Evolutionary conservation across 352 stramenopile genomes (phyloP).

Genomic region (Pythium guiyangense): DNA sequence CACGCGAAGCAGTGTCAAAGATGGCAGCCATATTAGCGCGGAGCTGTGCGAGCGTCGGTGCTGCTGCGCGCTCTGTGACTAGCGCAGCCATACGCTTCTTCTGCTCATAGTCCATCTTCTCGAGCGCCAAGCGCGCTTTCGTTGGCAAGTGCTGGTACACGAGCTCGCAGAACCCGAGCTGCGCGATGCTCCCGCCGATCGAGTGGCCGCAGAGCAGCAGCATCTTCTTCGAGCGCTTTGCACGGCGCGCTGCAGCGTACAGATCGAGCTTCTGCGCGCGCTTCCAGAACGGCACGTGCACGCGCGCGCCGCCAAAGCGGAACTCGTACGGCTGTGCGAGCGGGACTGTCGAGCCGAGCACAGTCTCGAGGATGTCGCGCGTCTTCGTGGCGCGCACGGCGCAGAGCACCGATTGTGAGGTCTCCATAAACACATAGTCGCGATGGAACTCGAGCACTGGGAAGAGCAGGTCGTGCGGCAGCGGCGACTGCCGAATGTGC

Average conservation of each 20-base stretch:
- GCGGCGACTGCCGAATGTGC: constrained; percentile 53
- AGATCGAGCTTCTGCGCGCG: constrained; percentile 54
- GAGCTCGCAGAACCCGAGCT: constrained; percentile 71
- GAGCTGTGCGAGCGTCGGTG: not conserved
- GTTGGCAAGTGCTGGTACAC: constrained; percentile 64
- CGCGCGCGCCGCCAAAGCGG: constrained; percentile 64
- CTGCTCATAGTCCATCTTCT: constrained; percentile 57
- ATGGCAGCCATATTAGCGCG: constrained; percentile 9
- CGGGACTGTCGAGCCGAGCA: constrained; percentile 61
- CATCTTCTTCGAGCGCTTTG: constrained; percentile 47
- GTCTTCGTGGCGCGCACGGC: constrained; percentile 55
- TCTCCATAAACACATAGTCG: constrained; percentile 66
- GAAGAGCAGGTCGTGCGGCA: constrained; percentile 59
- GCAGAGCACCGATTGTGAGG: constrained; percentile 53
- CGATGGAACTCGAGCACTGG: constrained; percentile 42
- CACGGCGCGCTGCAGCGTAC: constrained; percentile 38
- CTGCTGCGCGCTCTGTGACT: not conserved
- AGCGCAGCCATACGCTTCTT: constrained; percentile 18
- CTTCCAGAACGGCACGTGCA: constrained; percentile 80
- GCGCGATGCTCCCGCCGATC: constrained; percentile 78
- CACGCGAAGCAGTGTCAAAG: constrained; percentile 14
- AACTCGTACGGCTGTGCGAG: constrained; percentile 62
- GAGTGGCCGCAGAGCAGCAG: constrained; percentile 78
- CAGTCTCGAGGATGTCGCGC: constrained; percentile 57
- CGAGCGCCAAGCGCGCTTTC: constrained; percentile 40